These are phyloP conservation scores for Yarrowia sp. DNA, from an alignment of 805 yeast species.

Conservation along the genomic window DNA sequence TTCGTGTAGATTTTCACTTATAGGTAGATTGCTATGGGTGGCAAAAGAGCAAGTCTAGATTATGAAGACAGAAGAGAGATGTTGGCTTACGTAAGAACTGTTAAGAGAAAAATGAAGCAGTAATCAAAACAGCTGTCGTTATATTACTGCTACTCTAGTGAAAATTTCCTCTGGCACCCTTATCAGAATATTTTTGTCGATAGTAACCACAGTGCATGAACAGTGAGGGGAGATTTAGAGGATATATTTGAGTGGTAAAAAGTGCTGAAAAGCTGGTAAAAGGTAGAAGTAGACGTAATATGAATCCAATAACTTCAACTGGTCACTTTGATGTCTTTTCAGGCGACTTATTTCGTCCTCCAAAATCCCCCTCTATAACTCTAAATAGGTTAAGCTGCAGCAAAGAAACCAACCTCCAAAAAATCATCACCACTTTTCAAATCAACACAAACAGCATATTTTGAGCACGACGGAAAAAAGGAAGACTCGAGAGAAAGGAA, in stretches of 20 bases:
- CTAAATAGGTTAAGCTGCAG: no score
- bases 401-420: slow-evolving; percentile 12
- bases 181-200: slow-evolving; percentile 2
- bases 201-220: background rate
- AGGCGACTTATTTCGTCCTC: no score
- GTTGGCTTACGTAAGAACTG: no score
- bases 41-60: background rate
- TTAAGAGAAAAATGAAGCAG: background rate
- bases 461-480: background rate
- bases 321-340: no score
- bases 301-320: no score
- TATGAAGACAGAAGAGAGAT: background rate
- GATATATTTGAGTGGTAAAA: background rate
- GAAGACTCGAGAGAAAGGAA: background rate
- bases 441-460: background rate
- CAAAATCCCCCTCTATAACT: background rate
- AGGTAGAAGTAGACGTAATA: no score
- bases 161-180: background rate
- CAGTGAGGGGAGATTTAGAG: no score
- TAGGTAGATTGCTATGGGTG: background rate
- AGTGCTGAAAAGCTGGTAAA: background rate
- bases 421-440: slow-evolving; percentile 23
- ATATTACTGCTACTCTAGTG: background rate
- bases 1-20: background rate
- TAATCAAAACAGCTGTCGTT: no score